phyloP scores from a whole-genome alignment of 257 asterid genomes.

The Dorcoceras hygrometricum region DNA sequence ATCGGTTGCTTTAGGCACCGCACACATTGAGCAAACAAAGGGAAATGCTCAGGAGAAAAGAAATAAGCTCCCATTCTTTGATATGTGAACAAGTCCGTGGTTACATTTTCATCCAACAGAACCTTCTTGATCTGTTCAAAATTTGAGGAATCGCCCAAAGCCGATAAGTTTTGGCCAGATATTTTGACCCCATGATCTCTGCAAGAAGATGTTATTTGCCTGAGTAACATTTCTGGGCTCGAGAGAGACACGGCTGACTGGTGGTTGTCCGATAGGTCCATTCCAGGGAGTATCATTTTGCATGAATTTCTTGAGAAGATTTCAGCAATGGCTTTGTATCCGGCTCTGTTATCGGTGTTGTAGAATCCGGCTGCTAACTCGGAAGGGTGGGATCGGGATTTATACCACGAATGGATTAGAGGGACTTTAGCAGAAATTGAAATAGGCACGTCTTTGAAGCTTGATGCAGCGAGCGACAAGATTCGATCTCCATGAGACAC shows the following conservation, averaged over 20 bases:
- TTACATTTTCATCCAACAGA: slow-evolving; percentile 40
- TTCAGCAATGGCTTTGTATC: slow-evolving; percentile 50
- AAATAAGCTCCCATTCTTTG: slow-evolving; percentile 92
- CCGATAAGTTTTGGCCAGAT: slow-evolving; percentile 51
- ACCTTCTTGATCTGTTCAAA: slow-evolving; percentile 54
- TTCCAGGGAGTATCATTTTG: slow-evolving; percentile 54
- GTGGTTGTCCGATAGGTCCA: slow-evolving; percentile 54
- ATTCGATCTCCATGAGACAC: slow-evolving; percentile 62
- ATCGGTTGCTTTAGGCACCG: slow-evolving; percentile 42
- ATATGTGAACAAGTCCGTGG: slow-evolving; percentile 49
- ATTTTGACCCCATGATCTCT: slow-evolving; percentile 37
- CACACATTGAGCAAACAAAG: slow-evolving; percentile 47
- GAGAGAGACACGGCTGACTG: slow-evolving; percentile 41
- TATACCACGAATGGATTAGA: slow-evolving; percentile 44
- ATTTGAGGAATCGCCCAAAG: slow-evolving; percentile 35
- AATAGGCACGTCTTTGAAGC: slow-evolving; percentile 44
- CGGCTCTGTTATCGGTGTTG: slow-evolving; percentile 60
- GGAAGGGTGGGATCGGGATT: slow-evolving; percentile 70
- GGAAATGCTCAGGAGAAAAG: slow-evolving; percentile 82
- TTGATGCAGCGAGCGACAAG: slow-evolving; percentile 57
- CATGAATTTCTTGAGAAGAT: slow-evolving; percentile 56
- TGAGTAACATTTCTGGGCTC: slow-evolving; percentile 55
- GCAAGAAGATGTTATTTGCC: slow-evolving; percentile 49
- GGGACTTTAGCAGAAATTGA: slow-evolving; percentile 65
- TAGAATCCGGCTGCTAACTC: slow-evolving; percentile 73